Conservation (phyloP, 2,329 filamentous ascomycete species). For the Alternaria solani region DNA sequence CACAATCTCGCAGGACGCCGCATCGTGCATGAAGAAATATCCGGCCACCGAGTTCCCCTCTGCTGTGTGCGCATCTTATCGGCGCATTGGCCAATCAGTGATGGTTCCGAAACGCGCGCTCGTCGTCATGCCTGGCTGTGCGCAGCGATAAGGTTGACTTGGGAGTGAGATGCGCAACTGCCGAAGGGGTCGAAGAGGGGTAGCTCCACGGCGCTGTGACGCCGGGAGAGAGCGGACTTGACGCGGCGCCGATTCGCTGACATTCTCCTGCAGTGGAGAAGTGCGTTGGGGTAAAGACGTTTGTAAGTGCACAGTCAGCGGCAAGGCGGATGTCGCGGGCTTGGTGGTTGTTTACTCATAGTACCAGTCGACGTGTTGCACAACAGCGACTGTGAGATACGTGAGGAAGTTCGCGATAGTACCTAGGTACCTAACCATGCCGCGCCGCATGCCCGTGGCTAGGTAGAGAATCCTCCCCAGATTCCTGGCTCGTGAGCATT, state of each 20-base stretch:
- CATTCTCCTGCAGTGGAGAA: slow-evolving; percentile 20
- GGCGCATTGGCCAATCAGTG: slow-evolving; percentile 26
- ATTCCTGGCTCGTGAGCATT: background rate
- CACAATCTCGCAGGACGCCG: slow-evolving; percentile 15
- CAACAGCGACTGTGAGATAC: background rate
- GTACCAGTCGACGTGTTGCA: background rate
- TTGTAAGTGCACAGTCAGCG: slow-evolving; percentile 28
- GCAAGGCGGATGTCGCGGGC: background rate
- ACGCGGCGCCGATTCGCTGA: slow-evolving; percentile 19
- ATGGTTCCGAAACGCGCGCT: slow-evolving; percentile 14
- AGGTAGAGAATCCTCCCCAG: background rate
- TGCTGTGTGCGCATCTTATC: background rate
- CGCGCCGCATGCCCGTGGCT: background rate
- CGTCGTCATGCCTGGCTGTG: background rate
- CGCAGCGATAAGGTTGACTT: background rate
- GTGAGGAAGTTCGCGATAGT: background rate
- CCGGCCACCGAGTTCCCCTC: slow-evolving; percentile 4
- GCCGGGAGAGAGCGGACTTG: slow-evolving; percentile 23
- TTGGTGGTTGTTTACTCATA: background rate
- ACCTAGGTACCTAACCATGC: too few species aligned
- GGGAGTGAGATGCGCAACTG: slow-evolving; percentile 28
- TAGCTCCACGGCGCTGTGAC: slow-evolving; percentile 21
- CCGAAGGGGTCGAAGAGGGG: slow-evolving; percentile 35
- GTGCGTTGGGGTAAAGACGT: slow-evolving; percentile 22
- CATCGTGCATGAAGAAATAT: background rate